phyloP scores from a whole-genome alignment of 495 filamentous ascomycete genomes.

The Annulohypoxylon stygium region DNA sequence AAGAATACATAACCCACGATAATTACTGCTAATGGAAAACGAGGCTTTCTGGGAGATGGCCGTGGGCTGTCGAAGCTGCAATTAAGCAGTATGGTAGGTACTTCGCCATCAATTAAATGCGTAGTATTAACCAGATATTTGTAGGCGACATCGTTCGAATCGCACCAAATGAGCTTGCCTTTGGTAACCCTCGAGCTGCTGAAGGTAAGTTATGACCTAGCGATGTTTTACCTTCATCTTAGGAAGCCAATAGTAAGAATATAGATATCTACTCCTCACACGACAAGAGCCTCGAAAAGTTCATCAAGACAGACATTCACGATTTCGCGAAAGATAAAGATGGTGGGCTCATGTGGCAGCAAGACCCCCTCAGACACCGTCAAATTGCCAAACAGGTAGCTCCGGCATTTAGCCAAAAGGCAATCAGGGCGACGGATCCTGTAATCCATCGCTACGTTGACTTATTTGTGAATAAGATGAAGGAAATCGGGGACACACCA shows the following conservation, averaged over 20 bases:
- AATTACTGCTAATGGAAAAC: neutral
- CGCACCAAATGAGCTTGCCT: neutral
- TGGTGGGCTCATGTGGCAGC: neutral
- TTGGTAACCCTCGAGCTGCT: neutral
- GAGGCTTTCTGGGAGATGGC: neutral
- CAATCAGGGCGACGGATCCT: neutral
- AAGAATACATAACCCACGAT: neutral
- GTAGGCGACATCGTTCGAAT: neutral
- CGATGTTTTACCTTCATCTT: neutral
- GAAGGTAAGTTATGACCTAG: neutral
- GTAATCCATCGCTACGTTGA: neutral
- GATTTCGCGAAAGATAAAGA: neutral
- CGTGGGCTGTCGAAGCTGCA: neutral
- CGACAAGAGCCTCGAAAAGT: neutral
- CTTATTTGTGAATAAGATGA: neutral
- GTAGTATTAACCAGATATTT: neutral
- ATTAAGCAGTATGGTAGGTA: neutral
- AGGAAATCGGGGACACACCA: neutral
- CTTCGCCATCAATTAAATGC: neutral
- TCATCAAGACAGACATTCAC: neutral
- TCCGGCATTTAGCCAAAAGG: neutral
- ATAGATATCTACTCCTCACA: neutral
- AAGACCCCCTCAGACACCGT: neutral
- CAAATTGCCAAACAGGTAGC: neutral
- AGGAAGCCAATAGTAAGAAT: neutral